Evolutionary conservation across 352 stramenopile genomes (phyloP).

Genomic region (Pythium biforme): DNA sequence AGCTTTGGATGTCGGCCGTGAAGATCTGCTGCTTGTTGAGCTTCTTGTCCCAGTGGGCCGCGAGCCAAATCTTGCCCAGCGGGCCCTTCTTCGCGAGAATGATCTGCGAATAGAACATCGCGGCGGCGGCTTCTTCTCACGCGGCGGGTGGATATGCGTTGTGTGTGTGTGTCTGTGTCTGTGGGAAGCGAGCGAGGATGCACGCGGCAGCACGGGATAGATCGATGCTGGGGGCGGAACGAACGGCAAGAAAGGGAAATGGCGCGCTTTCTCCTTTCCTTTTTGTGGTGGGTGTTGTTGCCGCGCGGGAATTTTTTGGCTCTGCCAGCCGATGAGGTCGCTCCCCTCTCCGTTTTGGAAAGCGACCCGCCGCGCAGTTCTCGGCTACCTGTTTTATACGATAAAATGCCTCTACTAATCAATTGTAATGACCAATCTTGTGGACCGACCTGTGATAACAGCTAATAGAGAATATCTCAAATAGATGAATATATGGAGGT

Average conservation of each 20-base stretch:
- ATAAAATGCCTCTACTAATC: constrained; percentile 2
- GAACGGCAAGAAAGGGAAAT: too few relatives aligned
- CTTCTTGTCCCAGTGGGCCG: constrained; percentile 99
- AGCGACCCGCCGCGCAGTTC: too few relatives aligned
- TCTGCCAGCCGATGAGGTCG: too few relatives aligned
- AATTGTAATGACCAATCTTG: constrained; percentile 21
- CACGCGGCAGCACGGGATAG: not conserved
- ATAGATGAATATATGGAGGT: constrained; percentile 3
- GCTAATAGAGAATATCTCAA: not conserved
- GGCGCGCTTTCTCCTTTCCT: not conserved
- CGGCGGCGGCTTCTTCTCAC: constrained; percentile 8
- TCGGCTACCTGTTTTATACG: not conserved
- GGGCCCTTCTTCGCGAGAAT: constrained; percentile 99
- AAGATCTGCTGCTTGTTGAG: constrained; percentile 98
- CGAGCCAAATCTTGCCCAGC: constrained; percentile 98
- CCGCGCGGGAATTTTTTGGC: not conserved
- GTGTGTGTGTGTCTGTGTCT: not conserved
- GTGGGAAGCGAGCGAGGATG: not conserved
- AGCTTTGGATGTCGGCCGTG: constrained; percentile 95
- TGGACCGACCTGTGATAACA: not conserved
- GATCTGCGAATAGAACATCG: constrained; percentile 99
- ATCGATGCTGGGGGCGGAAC: too few relatives aligned
- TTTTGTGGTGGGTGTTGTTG: not conserved
- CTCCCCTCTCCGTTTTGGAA: too few relatives aligned
- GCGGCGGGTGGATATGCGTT: not conserved